Evolutionary conservation across 1,284 basidiomycete genomes (phyloP).

Genomic region (Malassezia caprae): DNA sequence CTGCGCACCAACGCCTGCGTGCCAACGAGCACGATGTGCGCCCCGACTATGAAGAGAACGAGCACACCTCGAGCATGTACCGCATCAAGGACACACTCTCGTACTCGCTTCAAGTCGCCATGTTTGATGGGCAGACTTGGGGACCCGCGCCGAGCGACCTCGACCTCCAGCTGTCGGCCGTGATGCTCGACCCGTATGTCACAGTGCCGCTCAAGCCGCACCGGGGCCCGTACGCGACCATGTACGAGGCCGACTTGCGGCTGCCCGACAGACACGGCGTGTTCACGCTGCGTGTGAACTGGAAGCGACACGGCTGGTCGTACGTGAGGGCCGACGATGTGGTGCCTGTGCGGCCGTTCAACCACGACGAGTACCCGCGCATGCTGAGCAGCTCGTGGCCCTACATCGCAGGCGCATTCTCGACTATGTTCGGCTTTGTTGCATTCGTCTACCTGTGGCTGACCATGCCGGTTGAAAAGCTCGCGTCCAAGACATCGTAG

Average conservation of each 20-base stretch:
- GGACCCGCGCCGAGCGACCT: constrained; percentile 60
- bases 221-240: constrained; percentile 1
- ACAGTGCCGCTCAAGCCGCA: constrained; percentile 20
- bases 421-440: constrained; percentile 71
- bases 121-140: constrained; percentile 58
- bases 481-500: constrained; percentile 3
- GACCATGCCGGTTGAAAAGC: constrained; percentile 8
- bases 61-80: constrained; percentile 58
- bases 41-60: constrained; percentile 39
- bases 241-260: constrained; percentile 67
- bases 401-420: constrained; percentile 80
- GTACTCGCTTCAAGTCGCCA: constrained; percentile 63
- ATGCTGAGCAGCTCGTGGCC: constrained; percentile 91
- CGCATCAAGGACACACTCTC: constrained; percentile 71
- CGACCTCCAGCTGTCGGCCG: constrained; percentile 86
- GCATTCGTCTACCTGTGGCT: constrained; percentile 77
- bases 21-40: constrained; percentile 45
- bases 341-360: constrained; percentile 78
- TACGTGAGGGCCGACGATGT: constrained; percentile 62
- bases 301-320: constrained; percentile 74
- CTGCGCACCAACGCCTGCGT: constrained; percentile 62
- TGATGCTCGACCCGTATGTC: constrained; percentile 74
- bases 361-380: constrained; percentile 87
- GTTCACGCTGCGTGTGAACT: constrained; percentile 84
- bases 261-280: constrained; percentile 92